These are phyloP conservation scores for Fonsecaea monophora DNA, from an alignment of 2,329 filamentous ascomycete genomes.

Conservation along the genomic window DNA sequence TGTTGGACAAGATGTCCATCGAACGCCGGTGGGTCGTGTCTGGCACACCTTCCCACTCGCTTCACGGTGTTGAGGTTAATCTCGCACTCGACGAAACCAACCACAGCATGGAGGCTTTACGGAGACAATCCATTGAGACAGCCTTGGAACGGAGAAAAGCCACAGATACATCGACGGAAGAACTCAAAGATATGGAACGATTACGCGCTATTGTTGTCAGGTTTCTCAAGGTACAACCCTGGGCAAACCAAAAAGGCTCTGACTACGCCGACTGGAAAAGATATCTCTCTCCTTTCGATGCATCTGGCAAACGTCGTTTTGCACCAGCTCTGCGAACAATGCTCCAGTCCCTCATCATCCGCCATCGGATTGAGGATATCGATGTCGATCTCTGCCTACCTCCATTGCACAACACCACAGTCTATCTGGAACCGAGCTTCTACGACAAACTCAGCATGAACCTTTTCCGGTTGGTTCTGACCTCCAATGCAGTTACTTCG, in stretches of 20 bases:
- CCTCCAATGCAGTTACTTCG: slow-evolving; percentile 86
- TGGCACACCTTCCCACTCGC: slow-evolving; percentile 83
- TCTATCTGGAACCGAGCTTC: slow-evolving; percentile 79
- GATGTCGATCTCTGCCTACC: slow-evolving; percentile 70
- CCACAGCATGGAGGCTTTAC: slow-evolving; percentile 16
- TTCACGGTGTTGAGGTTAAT: slow-evolving; percentile 76
- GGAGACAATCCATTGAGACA: slow-evolving; percentile 26
- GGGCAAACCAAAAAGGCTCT: slow-evolving; percentile 68
- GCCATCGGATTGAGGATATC: slow-evolving; percentile 77
- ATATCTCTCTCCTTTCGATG: slow-evolving; percentile 71
- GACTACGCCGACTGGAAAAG: slow-evolving; percentile 74
- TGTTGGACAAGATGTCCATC: slow-evolving; percentile 62
- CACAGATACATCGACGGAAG: slow-evolving; percentile 57
- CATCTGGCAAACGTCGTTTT: slow-evolving; percentile 59
- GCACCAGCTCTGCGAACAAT: slow-evolving; percentile 65
- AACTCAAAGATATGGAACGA: slow-evolving; percentile 69
- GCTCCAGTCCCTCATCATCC: slow-evolving; percentile 79
- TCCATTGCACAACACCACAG: slow-evolving; percentile 71
- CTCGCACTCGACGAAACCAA: slow-evolving; percentile 52
- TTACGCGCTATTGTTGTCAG: slow-evolving; percentile 70
- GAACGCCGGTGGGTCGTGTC: slow-evolving; percentile 87
- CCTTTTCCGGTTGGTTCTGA: slow-evolving; percentile 81
- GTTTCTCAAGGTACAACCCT: slow-evolving; percentile 79
- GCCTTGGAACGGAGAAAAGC: slow-evolving; percentile 38
- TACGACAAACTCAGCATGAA: slow-evolving; percentile 86